Evolutionary conservation across 2,329 filamentous ascomycete genomes (phyloP), one percentile per base, ranked within the genome.

Genomic region (Cytospora paraplurivora): DNA sequence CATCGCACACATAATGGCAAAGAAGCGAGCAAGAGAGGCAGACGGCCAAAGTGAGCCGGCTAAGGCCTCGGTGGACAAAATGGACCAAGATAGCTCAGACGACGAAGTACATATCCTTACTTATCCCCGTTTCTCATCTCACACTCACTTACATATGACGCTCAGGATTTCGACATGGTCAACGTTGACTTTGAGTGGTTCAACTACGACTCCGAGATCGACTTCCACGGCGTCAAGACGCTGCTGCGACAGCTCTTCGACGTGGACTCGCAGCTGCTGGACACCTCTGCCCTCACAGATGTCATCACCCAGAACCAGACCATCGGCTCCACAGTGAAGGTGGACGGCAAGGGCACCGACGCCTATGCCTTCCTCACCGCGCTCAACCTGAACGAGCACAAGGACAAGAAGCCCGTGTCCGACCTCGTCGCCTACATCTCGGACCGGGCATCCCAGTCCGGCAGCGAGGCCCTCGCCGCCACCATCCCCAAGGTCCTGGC

Each of bases 111-210:
- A 44, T n/a, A 7, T 41, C 12, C 52, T 67, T 54, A 57, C 55
- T 67, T 54, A 57, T 54, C 44, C 38, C n/a, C 62, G 47, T 21
- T 58, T 55, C 47, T 53, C 41, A 54, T 60, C 53, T 67, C 56
- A 60, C 47, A n/a, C 64, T 69, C 61, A 73, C 64, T 66, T 62
- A 44, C 7, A 35, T 32, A 11, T 21, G 27, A 4, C 4, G 33
- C 41, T 7, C 61, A 96, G 91, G 92, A 97, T 72, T 90, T 93
- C 72, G 91, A 97, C 74, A 90, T 94, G 75, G 87, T 99, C 68
- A 89, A 98, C 73, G 93, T 98, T 63, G 94, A 98, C 69, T 99
- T 99, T 72, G 95, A 99, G 80, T 98, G 93, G 91, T 99, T 98
- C 80, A 96, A 97, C 78, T 96, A 94, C 67, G 89, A 95, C 71